Evolutionary conservation across 768 basidiomycete species (phyloP).

Genomic region (Lentinus brumalis): DNA sequence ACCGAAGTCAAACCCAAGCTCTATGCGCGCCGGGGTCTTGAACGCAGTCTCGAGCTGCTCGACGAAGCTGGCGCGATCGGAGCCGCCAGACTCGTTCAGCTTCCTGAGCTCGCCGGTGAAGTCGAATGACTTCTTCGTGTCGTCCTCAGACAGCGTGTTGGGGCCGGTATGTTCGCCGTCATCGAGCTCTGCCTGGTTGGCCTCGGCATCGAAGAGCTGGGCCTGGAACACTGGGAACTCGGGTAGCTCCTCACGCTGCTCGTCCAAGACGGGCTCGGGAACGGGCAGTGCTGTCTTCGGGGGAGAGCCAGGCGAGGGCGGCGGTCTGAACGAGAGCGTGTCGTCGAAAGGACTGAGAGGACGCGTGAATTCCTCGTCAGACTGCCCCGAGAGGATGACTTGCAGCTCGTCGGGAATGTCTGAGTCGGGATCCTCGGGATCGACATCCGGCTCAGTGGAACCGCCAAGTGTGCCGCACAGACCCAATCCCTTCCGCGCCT

Average conservation of each 20-base stretch:
- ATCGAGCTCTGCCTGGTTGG: constrained; percentile 36
- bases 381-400: constrained; percentile 51
- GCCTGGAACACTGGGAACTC: constrained; percentile 45
- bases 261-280: constrained; percentile 10
- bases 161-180: constrained; percentile 45
- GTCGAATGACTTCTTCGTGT: constrained; percentile 81
- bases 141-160: constrained; percentile 52
- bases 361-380: constrained; percentile 33
- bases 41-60: constrained; percentile 81
- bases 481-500: constrained; percentile 58
- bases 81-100: constrained; percentile 69
- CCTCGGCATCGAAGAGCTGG: constrained; percentile 47
- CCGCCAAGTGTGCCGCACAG: constrained; percentile 71
- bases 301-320: constrained; percentile 45
- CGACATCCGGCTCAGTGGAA: constrained; percentile 45
- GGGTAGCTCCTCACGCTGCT: constrained; percentile 10
- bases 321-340: constrained; percentile 35
- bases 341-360: constrained; percentile 35
- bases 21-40: constrained; percentile 71
- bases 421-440: constrained; percentile 67
- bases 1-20: constrained; percentile 53
- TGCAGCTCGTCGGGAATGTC: constrained; percentile 83
- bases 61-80: constrained; percentile 74
- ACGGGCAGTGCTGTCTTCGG: constrained; percentile 43
- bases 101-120: constrained; percentile 78